phyloP scores from a whole-genome alignment of 352 stramenopile species.

The Phytophthora sp. region DNA sequence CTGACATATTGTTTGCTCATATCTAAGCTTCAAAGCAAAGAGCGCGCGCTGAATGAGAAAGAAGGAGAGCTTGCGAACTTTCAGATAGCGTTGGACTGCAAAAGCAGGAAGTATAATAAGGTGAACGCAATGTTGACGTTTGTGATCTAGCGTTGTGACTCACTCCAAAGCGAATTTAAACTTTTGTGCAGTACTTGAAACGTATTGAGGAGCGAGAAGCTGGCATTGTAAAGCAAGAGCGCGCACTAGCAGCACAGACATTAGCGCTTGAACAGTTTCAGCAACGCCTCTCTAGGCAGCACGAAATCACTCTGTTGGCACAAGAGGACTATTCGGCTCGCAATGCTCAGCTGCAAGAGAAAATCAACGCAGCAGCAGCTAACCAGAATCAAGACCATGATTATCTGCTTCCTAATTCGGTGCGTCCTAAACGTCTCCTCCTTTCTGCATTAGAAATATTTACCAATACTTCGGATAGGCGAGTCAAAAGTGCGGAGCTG shows the following conservation, averaged over 20 bases:
- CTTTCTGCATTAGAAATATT: no score
- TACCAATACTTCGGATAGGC: neutral
- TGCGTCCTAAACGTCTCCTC: no score
- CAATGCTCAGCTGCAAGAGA: neutral
- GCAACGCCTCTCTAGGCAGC: neutral
- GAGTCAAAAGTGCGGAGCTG: no score
- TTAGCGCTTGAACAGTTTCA: slow-evolving; percentile 8
- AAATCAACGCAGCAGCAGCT: neutral
- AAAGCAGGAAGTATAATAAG: neutral
- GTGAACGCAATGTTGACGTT: neutral
- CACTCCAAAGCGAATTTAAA: no score
- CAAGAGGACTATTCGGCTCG: slow-evolving; percentile 22
- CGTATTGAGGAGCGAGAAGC: slow-evolving; percentile 7
- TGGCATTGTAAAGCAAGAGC: slow-evolving; percentile 2
- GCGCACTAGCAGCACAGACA: neutral
- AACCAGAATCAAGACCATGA: neutral
- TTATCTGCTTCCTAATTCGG: neutral
- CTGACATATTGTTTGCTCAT: no score
- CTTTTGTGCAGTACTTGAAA: neutral
- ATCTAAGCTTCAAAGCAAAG: slow-evolving; percentile 44
- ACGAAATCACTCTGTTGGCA: slow-evolving; percentile 16
- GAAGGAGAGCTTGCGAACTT: slow-evolving; percentile 36
- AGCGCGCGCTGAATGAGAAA: slow-evolving; percentile 56
- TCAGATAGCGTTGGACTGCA: slow-evolving; percentile 22
- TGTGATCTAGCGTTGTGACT: no score